phyloP scores from a whole-genome alignment of 2,329 filamentous ascomycete genomes.

The Apiospora kogelbergensis region DNA sequence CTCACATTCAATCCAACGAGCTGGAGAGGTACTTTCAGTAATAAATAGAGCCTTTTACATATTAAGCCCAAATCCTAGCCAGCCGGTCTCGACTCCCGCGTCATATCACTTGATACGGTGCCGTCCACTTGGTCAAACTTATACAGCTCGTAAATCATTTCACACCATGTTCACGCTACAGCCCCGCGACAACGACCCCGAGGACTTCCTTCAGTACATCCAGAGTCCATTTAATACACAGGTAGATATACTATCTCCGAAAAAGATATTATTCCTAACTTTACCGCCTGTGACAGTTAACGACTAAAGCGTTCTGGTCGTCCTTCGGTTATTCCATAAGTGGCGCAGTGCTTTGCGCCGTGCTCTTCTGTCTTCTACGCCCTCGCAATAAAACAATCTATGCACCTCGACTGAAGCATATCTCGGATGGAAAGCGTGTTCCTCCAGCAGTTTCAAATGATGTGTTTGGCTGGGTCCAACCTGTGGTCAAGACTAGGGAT shows the following conservation, averaged over 20 bases:
- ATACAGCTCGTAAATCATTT: background rate
- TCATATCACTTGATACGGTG: background rate
- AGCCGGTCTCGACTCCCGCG: background rate
- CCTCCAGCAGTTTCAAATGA: slow-evolving; percentile 84
- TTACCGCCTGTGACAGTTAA: background rate
- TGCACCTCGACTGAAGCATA: slow-evolving; percentile 86
- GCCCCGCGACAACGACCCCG: background rate
- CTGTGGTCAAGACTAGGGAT: slow-evolving; percentile 77
- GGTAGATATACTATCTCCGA: background rate
- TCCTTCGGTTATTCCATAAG: slow-evolving; percentile 78
- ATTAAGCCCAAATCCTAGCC: background rate
- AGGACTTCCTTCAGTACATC: background rate
- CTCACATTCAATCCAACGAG: background rate
- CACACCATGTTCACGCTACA: background rate
- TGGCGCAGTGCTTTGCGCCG: slow-evolving; percentile 68
- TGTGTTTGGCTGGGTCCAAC: slow-evolving; percentile 80
- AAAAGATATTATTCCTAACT: background rate
- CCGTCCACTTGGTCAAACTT: background rate
- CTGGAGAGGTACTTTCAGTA: background rate
- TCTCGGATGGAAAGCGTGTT: slow-evolving; percentile 80
- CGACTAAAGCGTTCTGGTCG: slow-evolving; percentile 63
- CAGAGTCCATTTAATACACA: background rate
- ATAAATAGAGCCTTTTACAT: background rate
- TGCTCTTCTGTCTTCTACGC: slow-evolving; percentile 84
- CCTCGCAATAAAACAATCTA: slow-evolving; percentile 93